phyloP scores from a whole-genome alignment of 371 early-diverging fungal genomes.

The Mortierella sp. region DNA sequence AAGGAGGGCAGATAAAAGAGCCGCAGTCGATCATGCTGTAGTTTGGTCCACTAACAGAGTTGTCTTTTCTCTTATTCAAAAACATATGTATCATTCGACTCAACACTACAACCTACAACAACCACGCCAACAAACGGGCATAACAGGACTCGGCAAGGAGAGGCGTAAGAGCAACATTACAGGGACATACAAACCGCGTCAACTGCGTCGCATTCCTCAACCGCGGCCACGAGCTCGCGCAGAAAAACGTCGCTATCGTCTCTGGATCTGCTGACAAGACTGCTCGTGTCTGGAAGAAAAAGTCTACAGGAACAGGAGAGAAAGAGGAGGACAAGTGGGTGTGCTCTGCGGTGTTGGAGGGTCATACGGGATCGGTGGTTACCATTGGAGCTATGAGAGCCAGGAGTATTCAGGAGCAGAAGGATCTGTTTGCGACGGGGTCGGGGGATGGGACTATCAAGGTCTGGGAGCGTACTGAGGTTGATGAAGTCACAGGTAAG shows the following conservation, averaged over 20 bases:
- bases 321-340: slow-evolving; percentile 62
- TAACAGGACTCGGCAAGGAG: slow-evolving; percentile 63
- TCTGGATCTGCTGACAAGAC: slow-evolving; percentile 91
- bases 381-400: slow-evolving; percentile 75
- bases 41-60: too few species aligned
- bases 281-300: slow-evolving; percentile 80
- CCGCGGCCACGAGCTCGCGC: slow-evolving; percentile 66
- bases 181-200: slow-evolving; percentile 86
- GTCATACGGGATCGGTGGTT: slow-evolving; percentile 79
- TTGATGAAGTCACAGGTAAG: slow-evolving; percentile 63
- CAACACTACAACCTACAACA: background rate
- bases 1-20: background rate
- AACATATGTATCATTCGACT: background rate
- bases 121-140: background rate
- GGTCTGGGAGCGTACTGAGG: slow-evolving; percentile 74
- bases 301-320: slow-evolving; percentile 26
- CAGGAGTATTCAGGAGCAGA: slow-evolving; percentile 49
- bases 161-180: slow-evolving; percentile 78
- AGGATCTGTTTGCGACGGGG: slow-evolving; percentile 81
- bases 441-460: slow-evolving; percentile 86
- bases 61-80: background rate
- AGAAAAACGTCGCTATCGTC: slow-evolving; percentile 75
- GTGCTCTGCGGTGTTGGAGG: slow-evolving; percentile 77
- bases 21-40: background rate
- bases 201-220: slow-evolving; percentile 84